Evolutionary conservation across 192 early-diverging fungal species (phyloP).

Genomic region (Coemansia sp.): DNA sequence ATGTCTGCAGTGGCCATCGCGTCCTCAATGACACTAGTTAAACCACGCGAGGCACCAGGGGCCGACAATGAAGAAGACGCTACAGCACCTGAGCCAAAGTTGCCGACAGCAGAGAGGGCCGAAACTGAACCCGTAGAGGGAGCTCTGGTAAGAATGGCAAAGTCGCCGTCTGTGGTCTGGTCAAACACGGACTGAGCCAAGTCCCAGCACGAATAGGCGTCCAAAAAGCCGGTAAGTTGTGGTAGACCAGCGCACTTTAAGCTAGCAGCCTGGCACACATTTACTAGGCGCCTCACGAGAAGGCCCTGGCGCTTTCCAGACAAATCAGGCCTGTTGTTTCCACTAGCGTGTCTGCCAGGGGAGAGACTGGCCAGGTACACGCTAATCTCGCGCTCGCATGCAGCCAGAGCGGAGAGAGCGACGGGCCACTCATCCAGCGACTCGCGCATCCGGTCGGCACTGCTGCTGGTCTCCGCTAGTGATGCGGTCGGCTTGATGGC

Average conservation of each 20-base stretch:
- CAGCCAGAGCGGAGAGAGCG: conserved; percentile 19
- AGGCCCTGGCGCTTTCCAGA: conserved; percentile 21
- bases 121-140: not conserved
- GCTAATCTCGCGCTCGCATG: conserved; percentile 31
- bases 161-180: conserved; percentile 51
- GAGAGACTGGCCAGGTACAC: conserved; percentile 12
- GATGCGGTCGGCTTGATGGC: conserved; percentile 9
- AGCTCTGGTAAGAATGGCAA: conserved; percentile 32
- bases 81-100: not conserved
- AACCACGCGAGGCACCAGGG: not conserved
- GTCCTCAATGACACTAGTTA: not conserved
- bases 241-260: conserved; percentile 25
- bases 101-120: not conserved
- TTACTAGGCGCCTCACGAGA: conserved; percentile 20
- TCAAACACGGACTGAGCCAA: conserved; percentile 32
- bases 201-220: conserved; percentile 44
- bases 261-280: conserved; percentile 26
- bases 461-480: not conserved
- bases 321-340: not conserved
- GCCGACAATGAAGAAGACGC: not conserved
- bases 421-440: conserved; percentile 16
- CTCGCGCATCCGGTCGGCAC: not conserved
- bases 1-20: conserved; percentile 7
- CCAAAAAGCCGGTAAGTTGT: conserved; percentile 29
- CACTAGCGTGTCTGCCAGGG: not conserved